These are phyloP conservation scores for Pythium brachiatum DNA, from an alignment of 352 stramenopile species.

Conservation along the genomic window DNA sequence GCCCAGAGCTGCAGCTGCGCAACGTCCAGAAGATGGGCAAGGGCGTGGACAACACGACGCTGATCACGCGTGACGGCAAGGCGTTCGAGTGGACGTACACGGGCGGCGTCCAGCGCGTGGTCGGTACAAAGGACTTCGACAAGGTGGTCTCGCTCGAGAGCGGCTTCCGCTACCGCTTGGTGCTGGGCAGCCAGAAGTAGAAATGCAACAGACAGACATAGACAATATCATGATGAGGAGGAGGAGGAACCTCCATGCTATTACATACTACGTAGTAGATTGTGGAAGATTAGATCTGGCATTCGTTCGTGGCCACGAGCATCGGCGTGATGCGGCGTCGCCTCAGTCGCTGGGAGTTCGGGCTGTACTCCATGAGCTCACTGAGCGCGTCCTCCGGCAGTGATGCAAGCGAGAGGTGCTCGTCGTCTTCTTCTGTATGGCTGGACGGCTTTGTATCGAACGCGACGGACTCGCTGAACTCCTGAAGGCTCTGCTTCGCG, in stretches of 20 bases:
- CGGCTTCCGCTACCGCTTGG: constrained; percentile 68
- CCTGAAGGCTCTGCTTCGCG: constrained; percentile 17
- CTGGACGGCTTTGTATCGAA: constrained; percentile 10
- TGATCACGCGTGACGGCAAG: constrained; percentile 64
- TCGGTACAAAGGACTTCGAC: constrained; percentile 35
- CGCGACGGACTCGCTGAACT: constrained; percentile 19
- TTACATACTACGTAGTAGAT: neutral
- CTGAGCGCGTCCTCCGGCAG: constrained; percentile 21
- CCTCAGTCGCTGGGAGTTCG: constrained; percentile 18
- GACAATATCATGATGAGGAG: neutral
- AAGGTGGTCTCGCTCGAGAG: constrained; percentile 59
- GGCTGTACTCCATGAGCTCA: constrained; percentile 21
- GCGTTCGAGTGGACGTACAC: constrained; percentile 78
- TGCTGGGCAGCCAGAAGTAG: constrained; percentile 35
- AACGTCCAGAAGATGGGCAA: constrained; percentile 67
- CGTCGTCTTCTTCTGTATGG: neutral
- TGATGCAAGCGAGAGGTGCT: constrained; percentile 14
- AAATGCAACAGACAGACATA: neutral
- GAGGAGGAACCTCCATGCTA: no score
- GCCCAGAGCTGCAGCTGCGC: constrained; percentile 37
- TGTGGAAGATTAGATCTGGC: constrained; percentile 15
- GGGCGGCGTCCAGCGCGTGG: constrained; percentile 45
- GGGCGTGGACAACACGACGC: constrained; percentile 71
- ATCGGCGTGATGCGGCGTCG: constrained; percentile 25
- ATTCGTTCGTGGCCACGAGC: constrained; percentile 22